These are phyloP conservation scores for Rhodocollybia butyracea DNA, from an alignment of 768 basidiomycete genomes.

Conservation along the genomic window DNA sequence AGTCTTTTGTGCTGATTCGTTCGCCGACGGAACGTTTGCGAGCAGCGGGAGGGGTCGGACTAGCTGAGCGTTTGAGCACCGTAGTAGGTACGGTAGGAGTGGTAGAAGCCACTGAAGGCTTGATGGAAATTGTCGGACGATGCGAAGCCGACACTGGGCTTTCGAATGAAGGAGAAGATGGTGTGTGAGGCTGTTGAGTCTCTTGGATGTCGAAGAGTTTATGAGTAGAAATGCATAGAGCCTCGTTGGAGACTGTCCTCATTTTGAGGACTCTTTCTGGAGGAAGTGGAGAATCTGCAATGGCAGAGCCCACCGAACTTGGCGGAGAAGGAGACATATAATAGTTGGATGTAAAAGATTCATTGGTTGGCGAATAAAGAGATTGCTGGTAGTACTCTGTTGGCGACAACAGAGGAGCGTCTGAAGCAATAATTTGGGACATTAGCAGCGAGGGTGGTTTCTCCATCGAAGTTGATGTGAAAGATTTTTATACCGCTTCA, in stretches of 20 bases:
- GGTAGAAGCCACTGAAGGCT: conserved; percentile 22
- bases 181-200: conserved; percentile 21
- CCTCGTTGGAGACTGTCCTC: conserved; percentile 42
- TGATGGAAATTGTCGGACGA: conserved; percentile 32
- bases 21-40: conserved; percentile 48
- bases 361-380: conserved; percentile 18
- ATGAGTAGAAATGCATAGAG: conserved; percentile 63
- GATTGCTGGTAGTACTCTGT: neutral
- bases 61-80: conserved; percentile 43
- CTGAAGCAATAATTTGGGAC: conserved; percentile 56
- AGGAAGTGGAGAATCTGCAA: conserved; percentile 44
- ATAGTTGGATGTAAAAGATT: conserved; percentile 48
- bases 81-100: no score
- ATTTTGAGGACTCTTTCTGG: conserved; percentile 48
- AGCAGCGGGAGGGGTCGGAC: conserved; percentile 31
- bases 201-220: conserved; percentile 65
- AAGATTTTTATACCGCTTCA: conserved; percentile 7
- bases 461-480: conserved; percentile 3
- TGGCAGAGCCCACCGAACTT: conserved; percentile 39
- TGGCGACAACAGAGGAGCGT: conserved; percentile 58
- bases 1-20: conserved; percentile 70
- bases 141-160: conserved; percentile 23
- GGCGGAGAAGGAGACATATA: conserved; percentile 48
- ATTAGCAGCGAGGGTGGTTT: conserved; percentile 34
- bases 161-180: conserved; percentile 28